These are phyloP conservation scores for Malus hybrid DNA, from an alignment of 331 rosid species.

Conservation along the genomic window DNA sequence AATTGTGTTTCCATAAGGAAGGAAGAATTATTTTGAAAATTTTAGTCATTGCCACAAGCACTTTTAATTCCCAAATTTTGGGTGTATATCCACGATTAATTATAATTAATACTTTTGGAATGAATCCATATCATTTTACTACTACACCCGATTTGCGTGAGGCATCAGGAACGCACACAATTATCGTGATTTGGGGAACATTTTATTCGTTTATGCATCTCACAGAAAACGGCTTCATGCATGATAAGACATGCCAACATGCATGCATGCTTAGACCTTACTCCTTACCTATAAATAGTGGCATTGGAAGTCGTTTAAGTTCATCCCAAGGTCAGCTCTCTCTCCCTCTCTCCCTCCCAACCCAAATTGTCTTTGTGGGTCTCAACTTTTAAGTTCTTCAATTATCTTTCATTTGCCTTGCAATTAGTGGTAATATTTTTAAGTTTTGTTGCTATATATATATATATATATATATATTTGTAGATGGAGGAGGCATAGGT, in stretches of 20 bases:
- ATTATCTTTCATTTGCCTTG: not conserved
- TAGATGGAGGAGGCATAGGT: constrained; percentile 15
- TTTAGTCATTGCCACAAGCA: too few relatives aligned
- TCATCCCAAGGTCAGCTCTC: not conserved
- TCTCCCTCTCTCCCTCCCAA: not conserved
- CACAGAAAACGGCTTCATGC: not conserved
- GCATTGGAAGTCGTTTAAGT: not conserved
- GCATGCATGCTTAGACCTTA: not conserved
- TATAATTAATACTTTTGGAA: too few relatives aligned
- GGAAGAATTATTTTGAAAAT: too few relatives aligned
- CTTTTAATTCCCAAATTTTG: not conserved
- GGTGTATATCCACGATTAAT: not conserved
- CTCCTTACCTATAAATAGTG: constrained; percentile 17
- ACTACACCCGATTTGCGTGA: not conserved
- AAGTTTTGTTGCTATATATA: too few relatives aligned
- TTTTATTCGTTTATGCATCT: not conserved
- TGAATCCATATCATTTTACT: not conserved
- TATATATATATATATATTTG: not conserved
- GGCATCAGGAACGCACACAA: not conserved
- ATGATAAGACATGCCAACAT: not conserved
- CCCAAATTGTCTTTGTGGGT: not conserved
- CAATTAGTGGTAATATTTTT: too few relatives aligned
- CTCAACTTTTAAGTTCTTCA: not conserved
- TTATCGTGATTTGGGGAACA: not conserved
- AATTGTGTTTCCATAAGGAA: too few relatives aligned